phyloP scores from a whole-genome alignment of 73 alveolate genomes.

The Blepharisma japonicum region DNA sequence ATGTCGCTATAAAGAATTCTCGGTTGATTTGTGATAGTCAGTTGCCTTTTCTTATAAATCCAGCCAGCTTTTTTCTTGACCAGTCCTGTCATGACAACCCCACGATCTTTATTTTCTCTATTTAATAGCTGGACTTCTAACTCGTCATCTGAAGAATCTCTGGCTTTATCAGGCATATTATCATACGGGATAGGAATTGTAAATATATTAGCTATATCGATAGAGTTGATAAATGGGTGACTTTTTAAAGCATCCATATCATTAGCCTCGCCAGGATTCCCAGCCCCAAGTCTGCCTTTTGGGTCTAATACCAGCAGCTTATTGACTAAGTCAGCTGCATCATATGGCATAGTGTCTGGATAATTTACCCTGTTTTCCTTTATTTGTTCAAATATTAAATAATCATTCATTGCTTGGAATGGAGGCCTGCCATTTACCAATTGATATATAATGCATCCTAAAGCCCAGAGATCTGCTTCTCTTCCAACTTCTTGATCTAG shows the following conservation, averaged over 20 bases:
- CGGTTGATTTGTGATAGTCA: slow-evolving; percentile 21
- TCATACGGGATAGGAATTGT: neutral
- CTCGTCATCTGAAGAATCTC: slow-evolving; percentile 13
- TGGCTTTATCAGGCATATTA: neutral
- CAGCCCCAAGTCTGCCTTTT: slow-evolving; percentile 67
- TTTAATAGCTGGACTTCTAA: slow-evolving; percentile 12
- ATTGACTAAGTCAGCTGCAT: slow-evolving; percentile 77
- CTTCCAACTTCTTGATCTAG: slow-evolving; percentile 73
- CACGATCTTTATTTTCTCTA: neutral
- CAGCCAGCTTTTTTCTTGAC: slow-evolving; percentile 14
- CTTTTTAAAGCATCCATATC: slow-evolving; percentile 37
- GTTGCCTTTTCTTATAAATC: slow-evolving; percentile 25
- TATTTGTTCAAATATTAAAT: slow-evolving; percentile 73
- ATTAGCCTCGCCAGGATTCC: slow-evolving; percentile 59
- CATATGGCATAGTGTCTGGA: slow-evolving; percentile 62
- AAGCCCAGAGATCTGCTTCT: slow-evolving; percentile 93
- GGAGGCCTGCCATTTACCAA: slow-evolving; percentile 88
- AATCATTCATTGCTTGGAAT: slow-evolving; percentile 67
- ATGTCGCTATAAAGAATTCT: slow-evolving; percentile 23
- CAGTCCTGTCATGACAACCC: neutral
- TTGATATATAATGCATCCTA: slow-evolving; percentile 89
- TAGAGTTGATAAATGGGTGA: slow-evolving; percentile 63
- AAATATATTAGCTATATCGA: slow-evolving; percentile 39
- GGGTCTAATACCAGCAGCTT: slow-evolving; percentile 57
- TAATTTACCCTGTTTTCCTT: slow-evolving; percentile 40